Conservation (phyloP, 306 rosid species). For the Prunus dulcis region DNA sequence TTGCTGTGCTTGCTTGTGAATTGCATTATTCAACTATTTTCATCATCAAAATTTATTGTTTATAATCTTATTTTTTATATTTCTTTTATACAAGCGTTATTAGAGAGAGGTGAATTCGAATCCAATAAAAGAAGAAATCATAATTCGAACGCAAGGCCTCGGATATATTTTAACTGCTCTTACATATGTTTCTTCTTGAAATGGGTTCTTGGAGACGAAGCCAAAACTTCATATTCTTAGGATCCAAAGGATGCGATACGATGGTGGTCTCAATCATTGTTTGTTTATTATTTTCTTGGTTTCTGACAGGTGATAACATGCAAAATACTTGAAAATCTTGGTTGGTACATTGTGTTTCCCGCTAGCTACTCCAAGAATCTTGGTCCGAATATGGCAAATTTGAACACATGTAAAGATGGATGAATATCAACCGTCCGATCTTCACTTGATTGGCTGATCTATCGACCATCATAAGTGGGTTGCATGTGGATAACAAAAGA, state of each 20-base stretch:
- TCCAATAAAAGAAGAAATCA: accelerated
- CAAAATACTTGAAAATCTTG: conserved; percentile 18
- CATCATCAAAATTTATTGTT: neutral
- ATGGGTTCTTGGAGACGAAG: conserved; percentile 34
- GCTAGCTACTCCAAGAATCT: conserved; percentile 44
- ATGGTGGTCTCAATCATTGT: conserved; percentile 53
- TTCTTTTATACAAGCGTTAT: neutral
- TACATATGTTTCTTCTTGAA: conserved; percentile 9
- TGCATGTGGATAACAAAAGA: conserved; percentile 44
- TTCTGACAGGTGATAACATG: conserved; percentile 33
- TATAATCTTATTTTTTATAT: neutral
- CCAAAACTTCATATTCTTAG: conserved; percentile 19
- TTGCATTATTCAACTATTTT: neutral
- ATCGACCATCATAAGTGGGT: conserved; percentile 30
- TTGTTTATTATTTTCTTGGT: conserved; percentile 35
- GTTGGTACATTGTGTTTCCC: conserved; percentile 48
- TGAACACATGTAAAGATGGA: conserved; percentile 13
- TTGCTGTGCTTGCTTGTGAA: neutral
- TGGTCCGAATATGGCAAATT: conserved; percentile 20
- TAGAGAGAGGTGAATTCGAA: no score
- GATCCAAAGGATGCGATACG: conserved; percentile 37
- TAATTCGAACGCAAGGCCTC: no score
- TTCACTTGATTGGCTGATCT: conserved; percentile 19
- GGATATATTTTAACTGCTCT: no score
- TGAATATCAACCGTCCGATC: conserved; percentile 18